Conservation (phyloP, 345 rosid species). For the Eucalyptus shirleyi region DNA sequence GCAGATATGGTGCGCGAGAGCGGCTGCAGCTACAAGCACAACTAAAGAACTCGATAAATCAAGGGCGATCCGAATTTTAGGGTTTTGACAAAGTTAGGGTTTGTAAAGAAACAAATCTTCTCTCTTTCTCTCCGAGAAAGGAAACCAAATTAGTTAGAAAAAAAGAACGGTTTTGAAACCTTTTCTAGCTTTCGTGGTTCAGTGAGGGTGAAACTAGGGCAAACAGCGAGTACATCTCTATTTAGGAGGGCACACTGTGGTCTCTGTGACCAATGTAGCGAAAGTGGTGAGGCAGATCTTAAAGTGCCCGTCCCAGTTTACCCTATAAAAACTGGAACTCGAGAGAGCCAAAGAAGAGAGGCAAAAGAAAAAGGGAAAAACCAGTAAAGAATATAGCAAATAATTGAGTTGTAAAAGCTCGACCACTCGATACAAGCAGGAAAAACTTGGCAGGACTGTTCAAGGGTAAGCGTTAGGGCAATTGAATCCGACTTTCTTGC, state of each 20-base stretch:
- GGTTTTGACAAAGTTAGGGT: neutral
- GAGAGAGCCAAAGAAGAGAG: neutral
- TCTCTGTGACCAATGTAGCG: constrained; percentile 74
- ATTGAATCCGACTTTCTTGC: neutral
- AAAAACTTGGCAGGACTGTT: neutral
- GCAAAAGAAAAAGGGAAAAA: neutral
- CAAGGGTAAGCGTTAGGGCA: neutral
- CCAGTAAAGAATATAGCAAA: neutral
- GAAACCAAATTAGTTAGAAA: neutral
- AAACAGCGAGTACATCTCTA: constrained; percentile 66
- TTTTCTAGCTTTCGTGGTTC: neutral
- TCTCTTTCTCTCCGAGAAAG: neutral
- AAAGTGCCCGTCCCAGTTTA: constrained; percentile 40
- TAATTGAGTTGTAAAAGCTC: neutral
- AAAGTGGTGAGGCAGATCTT: constrained; percentile 50
- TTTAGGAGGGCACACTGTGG: neutral
- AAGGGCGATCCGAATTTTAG: neutral
- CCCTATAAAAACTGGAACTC: neutral
- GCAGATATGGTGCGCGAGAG: neutral
- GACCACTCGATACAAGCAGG: neutral
- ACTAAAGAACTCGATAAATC: neutral
- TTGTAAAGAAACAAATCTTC: neutral
- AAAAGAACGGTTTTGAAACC: neutral
- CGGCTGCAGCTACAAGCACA: neutral
- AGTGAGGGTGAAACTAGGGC: neutral